Evolutionary conservation across 768 basidiomycete species (phyloP).

Genomic region (Epithele typhae): DNA sequence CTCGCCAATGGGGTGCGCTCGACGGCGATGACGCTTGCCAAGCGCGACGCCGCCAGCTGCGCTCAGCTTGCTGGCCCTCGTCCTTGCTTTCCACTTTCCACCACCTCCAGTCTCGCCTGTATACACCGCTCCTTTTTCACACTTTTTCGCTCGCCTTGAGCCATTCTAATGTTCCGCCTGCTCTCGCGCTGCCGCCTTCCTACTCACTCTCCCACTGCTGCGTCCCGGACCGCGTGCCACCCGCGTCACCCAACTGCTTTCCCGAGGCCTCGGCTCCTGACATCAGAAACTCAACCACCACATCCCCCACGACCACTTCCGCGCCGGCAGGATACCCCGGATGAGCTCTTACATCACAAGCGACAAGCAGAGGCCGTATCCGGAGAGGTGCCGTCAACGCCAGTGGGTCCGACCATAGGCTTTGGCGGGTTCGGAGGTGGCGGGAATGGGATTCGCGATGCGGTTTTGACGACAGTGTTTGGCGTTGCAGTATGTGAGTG

Average conservation of each 20-base stretch:
- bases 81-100: too few relatives aligned
- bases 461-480: slow-evolving; percentile 53
- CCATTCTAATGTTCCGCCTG: too few relatives aligned
- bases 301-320: not conserved
- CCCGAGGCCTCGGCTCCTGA: too few relatives aligned
- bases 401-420: slow-evolving; percentile 8
- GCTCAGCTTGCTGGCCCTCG: too few relatives aligned
- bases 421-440: slow-evolving; percentile 8
- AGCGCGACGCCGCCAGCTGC: too few relatives aligned
- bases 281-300: not conserved
- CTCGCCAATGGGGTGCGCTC: too few relatives aligned
- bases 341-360: slow-evolving; percentile 1
- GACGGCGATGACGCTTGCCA: too few relatives aligned
- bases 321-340: not conserved
- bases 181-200: too few relatives aligned
- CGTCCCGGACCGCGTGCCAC: not conserved
- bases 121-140: too few relatives aligned
- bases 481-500: slow-evolving; percentile 56
- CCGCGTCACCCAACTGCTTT: not conserved
- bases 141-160: too few relatives aligned
- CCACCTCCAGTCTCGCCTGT: too few relatives aligned
- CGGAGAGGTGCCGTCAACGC: slow-evolving; percentile 12
- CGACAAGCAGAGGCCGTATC: slow-evolving; percentile 7
- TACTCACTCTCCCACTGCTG: too few relatives aligned
- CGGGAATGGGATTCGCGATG: slow-evolving; percentile 32